These are phyloP conservation scores for Dicorynia guianensis DNA, from an alignment of 306 rosid genomes.

Conservation along the genomic window DNA sequence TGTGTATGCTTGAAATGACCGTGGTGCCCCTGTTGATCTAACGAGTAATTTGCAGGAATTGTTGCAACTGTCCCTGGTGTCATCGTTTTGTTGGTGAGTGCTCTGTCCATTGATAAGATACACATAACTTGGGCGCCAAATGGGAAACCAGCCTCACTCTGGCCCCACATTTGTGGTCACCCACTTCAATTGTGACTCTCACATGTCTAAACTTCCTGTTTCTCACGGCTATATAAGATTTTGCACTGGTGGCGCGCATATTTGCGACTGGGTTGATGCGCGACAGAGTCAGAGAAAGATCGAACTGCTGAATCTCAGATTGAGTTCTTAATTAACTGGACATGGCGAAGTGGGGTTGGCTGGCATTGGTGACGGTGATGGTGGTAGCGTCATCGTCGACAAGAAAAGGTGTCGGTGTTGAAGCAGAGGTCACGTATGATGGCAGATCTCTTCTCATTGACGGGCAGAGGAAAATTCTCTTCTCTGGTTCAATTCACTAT, in stretches of 20 bases:
- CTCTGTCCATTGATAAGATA: not conserved
- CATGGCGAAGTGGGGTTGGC: conserved; percentile 45
- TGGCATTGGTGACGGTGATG: conserved; percentile 23
- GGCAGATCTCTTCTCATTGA: conserved; percentile 82
- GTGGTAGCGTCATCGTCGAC: not conserved
- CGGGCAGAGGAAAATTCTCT: conserved; percentile 67
- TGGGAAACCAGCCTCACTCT: conserved; percentile 28
- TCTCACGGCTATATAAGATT: not conserved
- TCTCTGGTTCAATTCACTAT: conserved; percentile 89
- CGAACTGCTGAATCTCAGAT: not conserved
- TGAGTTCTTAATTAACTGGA: not conserved
- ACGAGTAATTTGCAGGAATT: not conserved
- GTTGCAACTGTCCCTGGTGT: conserved; percentile 36
- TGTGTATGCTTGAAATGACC: not conserved
- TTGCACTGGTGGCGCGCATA: too few species aligned
- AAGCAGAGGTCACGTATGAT: conserved; percentile 61
- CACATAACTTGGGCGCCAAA: conserved; percentile 5
- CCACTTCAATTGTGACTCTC: conserved; percentile 48
- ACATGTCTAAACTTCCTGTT: conserved; percentile 22
- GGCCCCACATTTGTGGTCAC: conserved; percentile 1
- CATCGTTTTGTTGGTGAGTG: conserved; percentile 18
- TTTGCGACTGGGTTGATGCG: not conserved
- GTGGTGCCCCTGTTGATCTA: not conserved
- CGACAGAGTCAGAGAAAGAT: not conserved
- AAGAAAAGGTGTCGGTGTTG: not conserved